Base-by-base conservation (phyloP, 345 rosid species). In the Streptanthus diversifolius region DNA sequence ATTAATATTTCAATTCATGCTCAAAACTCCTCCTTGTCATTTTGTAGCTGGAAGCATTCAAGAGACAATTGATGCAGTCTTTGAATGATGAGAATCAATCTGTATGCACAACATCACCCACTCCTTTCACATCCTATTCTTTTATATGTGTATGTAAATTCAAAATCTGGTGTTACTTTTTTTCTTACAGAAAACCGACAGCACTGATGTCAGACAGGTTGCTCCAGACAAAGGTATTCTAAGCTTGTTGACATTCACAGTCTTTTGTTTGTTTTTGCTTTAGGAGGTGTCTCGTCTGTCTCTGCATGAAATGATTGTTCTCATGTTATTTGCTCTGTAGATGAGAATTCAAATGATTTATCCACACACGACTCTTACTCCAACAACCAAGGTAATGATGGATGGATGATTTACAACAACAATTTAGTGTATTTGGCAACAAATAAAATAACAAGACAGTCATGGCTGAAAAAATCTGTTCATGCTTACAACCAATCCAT, bases 1-100 rank as follows among this genome's bases (percentile, higher is more conserved):
- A 13, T 64, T 11, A n/a, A n/a, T n/a, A 37, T 18, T 10, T 21
- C 25, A 5, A 49, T n/a, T 33, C 39, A 10, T 44, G 39, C 14
- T 49, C 51, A 2, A 18, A 14, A 40, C 36, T 45, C 64, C 3
- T 55, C 2, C 19, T 61, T 21, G n/a, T 52, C 5, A 2, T 66
- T 36, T 58, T 56, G 51, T 83, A 91, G 99, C 80, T 95, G 71
- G 97, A 95, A 78, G 82, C 90, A 8, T 91, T 93, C 73, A 93
- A 91, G 90, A 82, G 95, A 74, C 98, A 93, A 48, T 74, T 93
- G 82, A 85, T 91, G 98, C 96, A 83, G 75, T 93, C 98, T 5
- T 72, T 91, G 52, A 91, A 61, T 61, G 98, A 91, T 36, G 97
- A 91, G 40, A 85, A 66, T 71, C 81, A 82, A 77, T 81, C 85